These are phyloP conservation scores for Ceratocystis papillata DNA, from an alignment of 2,329 filamentous ascomycete genomes.

Conservation along the genomic window DNA sequence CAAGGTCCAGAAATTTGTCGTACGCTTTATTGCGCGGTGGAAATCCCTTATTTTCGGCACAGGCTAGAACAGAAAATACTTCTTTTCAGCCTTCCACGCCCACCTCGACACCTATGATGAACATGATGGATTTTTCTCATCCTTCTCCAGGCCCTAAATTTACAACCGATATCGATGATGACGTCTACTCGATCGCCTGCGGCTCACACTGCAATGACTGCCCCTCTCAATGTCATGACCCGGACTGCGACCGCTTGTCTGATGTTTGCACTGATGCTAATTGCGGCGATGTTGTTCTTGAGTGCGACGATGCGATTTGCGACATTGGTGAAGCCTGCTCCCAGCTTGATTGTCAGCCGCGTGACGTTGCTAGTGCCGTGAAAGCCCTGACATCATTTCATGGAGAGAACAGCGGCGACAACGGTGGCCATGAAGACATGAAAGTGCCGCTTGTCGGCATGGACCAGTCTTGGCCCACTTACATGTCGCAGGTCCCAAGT, in stretches of 20 bases:
- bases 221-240: conserved; percentile 33
- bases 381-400: conserved; percentile 30
- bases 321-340: conserved; percentile 26
- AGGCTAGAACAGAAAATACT: neutral
- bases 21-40: conserved; percentile 4
- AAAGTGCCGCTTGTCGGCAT: neutral
- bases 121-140: conserved; percentile 6
- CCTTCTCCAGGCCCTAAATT: neutral
- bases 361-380: conserved; percentile 27
- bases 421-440: conserved; percentile 12
- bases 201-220: conserved; percentile 32
- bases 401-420: conserved; percentile 17
- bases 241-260: conserved; percentile 30
- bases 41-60: conserved; percentile 13
- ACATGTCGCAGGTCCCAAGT: conserved; percentile 11
- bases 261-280: conserved; percentile 35
- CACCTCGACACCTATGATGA: conserved; percentile 7
- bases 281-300: conserved; percentile 28
- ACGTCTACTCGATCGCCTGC: conserved; percentile 31
- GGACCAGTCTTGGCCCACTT: neutral
- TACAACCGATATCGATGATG: conserved; percentile 26
- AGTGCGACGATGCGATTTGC: conserved; percentile 21
- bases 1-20: conserved; percentile 3
- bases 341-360: conserved; percentile 21
- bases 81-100: conserved; percentile 1